phyloP scores from a whole-genome alignment of 2,329 filamentous ascomycete genomes.

The Cordyceps cateniannulata region DNA sequence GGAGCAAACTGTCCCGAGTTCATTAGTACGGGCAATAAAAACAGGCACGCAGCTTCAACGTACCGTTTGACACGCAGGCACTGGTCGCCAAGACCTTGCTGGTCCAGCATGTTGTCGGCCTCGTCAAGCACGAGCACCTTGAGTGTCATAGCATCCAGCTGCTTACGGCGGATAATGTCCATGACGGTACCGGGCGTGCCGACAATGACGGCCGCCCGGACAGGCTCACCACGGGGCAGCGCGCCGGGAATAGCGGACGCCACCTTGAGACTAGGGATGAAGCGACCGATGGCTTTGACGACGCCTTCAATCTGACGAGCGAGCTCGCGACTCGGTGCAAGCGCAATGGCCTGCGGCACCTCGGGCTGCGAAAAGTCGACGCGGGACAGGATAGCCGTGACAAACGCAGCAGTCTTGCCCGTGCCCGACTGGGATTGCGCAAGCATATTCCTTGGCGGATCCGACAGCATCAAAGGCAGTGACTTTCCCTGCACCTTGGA shows the following conservation, averaged over 20 bases:
- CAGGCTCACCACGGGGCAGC: conserved; percentile 58
- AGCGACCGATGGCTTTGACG: conserved; percentile 75
- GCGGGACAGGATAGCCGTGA: conserved; percentile 83
- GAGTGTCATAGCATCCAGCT: conserved; percentile 65
- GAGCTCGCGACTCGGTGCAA: conserved; percentile 90
- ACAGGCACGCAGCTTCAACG: conserved; percentile 2
- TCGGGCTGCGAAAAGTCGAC: conserved; percentile 65
- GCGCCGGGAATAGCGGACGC: conserved; percentile 79
- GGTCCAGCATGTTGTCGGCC: conserved; percentile 97
- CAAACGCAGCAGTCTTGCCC: conserved; percentile 95
- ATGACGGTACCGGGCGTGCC: conserved; percentile 91
- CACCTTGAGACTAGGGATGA: conserved; percentile 68
- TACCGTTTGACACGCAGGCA: conserved; percentile 84
- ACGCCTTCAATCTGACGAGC: conserved; percentile 91
- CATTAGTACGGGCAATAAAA: neutral
- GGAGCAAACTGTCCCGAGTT: conserved; percentile 55
- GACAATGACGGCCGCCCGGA: conserved; percentile 75
- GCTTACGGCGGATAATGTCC: conserved; percentile 73
- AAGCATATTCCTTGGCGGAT: conserved; percentile 91
- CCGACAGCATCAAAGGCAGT: conserved; percentile 75
- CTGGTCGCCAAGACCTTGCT: conserved; percentile 91
- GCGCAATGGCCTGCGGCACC: conserved; percentile 76
- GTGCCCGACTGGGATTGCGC: conserved; percentile 99
- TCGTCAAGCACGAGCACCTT: conserved; percentile 89
- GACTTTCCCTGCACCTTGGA: conserved; percentile 98